Percentiles rank a stretch among this genome's conserved stretches.
Conservation (phyloP, 768 basidiomycete genomes). For the Termitomyces sp. region DNA sequence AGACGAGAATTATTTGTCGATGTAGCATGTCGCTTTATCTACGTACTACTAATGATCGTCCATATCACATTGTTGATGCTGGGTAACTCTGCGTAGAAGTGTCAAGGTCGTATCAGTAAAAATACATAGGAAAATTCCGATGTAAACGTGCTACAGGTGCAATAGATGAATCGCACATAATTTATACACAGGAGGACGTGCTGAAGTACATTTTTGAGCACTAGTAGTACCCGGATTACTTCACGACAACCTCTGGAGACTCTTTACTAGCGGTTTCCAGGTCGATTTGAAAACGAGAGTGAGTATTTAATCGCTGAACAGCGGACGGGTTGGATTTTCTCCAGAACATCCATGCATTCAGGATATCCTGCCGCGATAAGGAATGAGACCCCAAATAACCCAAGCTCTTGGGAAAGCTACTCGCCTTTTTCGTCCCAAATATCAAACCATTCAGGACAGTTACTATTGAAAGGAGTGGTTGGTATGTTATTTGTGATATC, state of each 20-base stretch:
- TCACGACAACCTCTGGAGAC: not conserved
- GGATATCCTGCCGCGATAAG: not conserved
- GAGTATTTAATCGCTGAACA: not conserved
- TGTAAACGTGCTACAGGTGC: not conserved
- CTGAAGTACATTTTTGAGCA: not conserved
- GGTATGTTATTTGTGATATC: not conserved
- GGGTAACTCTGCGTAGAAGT: not conserved
- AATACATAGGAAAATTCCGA: not conserved
- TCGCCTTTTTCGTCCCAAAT: not conserved
- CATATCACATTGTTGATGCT: not conserved
- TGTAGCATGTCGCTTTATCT: not conserved
- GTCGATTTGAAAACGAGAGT: not conserved
- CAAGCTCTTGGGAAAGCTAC: not conserved
- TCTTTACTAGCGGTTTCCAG: not conserved
- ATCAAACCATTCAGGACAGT: slow-evolving; percentile 1
- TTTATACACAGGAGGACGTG: no score
- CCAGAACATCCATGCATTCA: not conserved
- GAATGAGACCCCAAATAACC: not conserved
- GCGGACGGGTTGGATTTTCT: not conserved
- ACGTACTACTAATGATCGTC: not conserved
- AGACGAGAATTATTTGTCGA: not conserved
- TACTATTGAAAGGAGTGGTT: not conserved
- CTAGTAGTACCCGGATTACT: not conserved
- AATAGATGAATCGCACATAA: not conserved
- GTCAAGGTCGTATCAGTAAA: no score